These are phyloP conservation scores for Boletus rubropictus DNA, from an alignment of 768 basidiomycete species.

Conservation along the genomic window DNA sequence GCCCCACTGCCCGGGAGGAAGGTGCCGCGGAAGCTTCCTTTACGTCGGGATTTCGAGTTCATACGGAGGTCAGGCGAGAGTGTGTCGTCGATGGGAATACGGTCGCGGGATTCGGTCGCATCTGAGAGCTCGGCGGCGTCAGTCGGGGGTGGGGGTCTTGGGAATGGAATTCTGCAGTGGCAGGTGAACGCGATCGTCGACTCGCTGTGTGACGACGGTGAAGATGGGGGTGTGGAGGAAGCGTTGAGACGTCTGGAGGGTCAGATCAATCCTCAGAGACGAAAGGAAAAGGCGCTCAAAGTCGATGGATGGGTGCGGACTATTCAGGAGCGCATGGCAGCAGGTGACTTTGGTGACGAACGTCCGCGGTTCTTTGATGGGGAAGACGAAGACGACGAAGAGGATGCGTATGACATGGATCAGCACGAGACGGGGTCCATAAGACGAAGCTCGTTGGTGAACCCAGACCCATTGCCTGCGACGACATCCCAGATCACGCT, in stretches of 20 bases:
- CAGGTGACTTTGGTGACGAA: constrained; percentile 59
- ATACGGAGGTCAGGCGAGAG: constrained; percentile 61
- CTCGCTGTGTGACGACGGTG: constrained; percentile 67
- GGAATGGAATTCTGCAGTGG: constrained; percentile 62
- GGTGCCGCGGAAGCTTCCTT: constrained; percentile 55
- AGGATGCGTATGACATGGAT: constrained; percentile 30
- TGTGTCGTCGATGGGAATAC: constrained; percentile 76
- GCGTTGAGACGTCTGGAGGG: constrained; percentile 80
- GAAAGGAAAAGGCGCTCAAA: constrained; percentile 66
- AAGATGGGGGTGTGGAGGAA: constrained; percentile 74
- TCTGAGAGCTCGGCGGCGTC: constrained; percentile 38
- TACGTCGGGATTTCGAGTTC: constrained; percentile 78
- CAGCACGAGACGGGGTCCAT: constrained; percentile 29
- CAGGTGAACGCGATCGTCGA: constrained; percentile 76
- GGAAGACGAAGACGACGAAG: constrained; percentile 37
- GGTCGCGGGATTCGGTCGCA: constrained; percentile 53
- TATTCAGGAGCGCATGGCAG: constrained; percentile 60
- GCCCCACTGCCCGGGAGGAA: constrained; percentile 49
- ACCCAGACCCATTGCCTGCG: constrained; percentile 10
- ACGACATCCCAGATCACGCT: constrained; percentile 20
- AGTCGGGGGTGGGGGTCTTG: constrained; percentile 35
- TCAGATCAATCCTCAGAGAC: constrained; percentile 68
- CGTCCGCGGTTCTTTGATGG: constrained; percentile 50
- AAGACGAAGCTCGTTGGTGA: constrained; percentile 4
- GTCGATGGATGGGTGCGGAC: constrained; percentile 79